Percentiles rank a stretch among this genome's conserved stretches.
Conservation (phyloP, 176 grass and related monocot species). For the Pharus latifolius region DNA sequence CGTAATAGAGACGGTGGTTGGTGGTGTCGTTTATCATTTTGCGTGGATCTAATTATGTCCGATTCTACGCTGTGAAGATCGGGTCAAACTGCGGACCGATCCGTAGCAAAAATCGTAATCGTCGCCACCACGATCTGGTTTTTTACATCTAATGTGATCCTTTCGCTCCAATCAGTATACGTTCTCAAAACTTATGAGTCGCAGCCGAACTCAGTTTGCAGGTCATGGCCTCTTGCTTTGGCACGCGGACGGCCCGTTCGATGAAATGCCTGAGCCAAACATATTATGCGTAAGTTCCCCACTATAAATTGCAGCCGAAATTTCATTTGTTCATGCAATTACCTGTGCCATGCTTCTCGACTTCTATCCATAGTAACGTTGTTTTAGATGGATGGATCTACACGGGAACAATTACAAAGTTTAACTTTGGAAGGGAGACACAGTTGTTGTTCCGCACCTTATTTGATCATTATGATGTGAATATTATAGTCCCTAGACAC, state of each 20-base stretch:
- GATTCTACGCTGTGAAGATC: no score
- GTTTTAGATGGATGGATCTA: not conserved
- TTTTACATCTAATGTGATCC: not conserved
- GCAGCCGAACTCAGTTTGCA: not conserved
- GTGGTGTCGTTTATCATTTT: no score
- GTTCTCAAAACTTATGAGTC: not conserved
- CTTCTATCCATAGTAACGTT: not conserved
- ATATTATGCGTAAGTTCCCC: not conserved
- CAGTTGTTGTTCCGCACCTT: no score
- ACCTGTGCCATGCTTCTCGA: no score
- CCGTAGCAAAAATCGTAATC: not conserved
- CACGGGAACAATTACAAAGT: not conserved
- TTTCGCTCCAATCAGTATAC: not conserved
- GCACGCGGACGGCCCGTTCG: not conserved
- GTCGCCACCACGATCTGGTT: not conserved
- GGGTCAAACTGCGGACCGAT: no score
- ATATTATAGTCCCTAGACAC: no score
- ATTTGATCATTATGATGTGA: no score
- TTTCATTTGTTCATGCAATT: not conserved
- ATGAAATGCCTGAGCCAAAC: not conserved
- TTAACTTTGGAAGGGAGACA: no score
- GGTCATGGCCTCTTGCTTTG: not conserved
- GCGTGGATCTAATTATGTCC: no score
- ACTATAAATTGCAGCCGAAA: not conserved
- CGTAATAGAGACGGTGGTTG: no score